These are phyloP conservation scores for Primulina tabacum DNA, from an alignment of 257 asterid genomes.

Conservation along the genomic window DNA sequence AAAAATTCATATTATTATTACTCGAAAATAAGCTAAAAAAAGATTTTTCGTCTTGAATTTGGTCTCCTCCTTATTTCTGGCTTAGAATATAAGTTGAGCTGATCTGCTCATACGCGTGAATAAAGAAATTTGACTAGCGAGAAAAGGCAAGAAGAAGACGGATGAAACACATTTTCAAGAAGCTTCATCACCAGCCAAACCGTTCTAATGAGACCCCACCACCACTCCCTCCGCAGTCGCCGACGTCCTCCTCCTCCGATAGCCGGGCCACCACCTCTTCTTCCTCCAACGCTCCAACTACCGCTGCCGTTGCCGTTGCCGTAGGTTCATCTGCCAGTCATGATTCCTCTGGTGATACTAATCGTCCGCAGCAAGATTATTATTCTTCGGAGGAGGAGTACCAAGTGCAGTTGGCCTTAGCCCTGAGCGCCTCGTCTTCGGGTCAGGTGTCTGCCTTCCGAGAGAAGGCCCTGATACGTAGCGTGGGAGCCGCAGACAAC, in stretches of 20 bases:
- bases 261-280: conserved; percentile 33
- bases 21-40: too few relatives aligned
- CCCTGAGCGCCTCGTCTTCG: conserved; percentile 85
- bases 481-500: conserved; percentile 30
- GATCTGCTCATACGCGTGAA: too few relatives aligned
- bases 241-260: conserved; percentile 31
- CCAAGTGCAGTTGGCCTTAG: conserved; percentile 90
- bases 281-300: conserved; percentile 19
- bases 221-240: conserved; percentile 36
- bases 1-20: too few relatives aligned
- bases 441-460: conserved; percentile 41
- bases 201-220: conserved; percentile 83
- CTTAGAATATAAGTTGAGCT: too few relatives aligned
- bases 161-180: conserved; percentile 98
- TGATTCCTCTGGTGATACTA: conserved; percentile 24
- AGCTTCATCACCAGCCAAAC: conserved; percentile 88
- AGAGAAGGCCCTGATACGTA: conserved; percentile 44
- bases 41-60: too few relatives aligned
- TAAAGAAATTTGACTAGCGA: not conserved
- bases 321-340: conserved; percentile 22
- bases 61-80: too few relatives aligned
- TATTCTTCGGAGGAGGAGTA: conserved; percentile 91
- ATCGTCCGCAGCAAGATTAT: conserved; percentile 59
- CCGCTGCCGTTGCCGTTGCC: conserved; percentile 27
- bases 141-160: conserved; percentile 21